These are phyloP conservation scores for Suhomyces sp. DNA, from an alignment of 805 yeast genomes.

Conservation along the genomic window DNA sequence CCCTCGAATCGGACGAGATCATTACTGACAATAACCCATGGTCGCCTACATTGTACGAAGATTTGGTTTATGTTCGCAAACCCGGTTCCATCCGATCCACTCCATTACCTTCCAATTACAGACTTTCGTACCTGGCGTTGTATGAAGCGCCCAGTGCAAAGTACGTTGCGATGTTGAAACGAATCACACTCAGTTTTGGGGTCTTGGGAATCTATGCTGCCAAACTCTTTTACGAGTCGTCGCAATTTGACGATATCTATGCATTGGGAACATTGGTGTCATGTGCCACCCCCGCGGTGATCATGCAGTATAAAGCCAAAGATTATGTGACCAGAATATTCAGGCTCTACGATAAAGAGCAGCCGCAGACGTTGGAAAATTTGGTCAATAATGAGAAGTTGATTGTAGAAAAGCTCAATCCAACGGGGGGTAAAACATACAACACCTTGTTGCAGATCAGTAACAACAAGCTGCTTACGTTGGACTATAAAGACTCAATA, in stretches of 20 bases:
- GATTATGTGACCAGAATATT: conserved; percentile 72
- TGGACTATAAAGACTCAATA: conserved; percentile 20
- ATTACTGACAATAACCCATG: conserved; percentile 43
- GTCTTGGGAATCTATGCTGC: conserved; percentile 60
- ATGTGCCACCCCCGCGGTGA: conserved; percentile 55
- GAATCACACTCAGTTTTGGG: conserved; percentile 61
- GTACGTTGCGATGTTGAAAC: conserved; percentile 59
- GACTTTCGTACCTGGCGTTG: conserved; percentile 59
- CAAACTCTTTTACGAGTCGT: conserved; percentile 54
- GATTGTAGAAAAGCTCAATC: conserved; percentile 62
- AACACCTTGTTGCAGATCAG: conserved; percentile 56
- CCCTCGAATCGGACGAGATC: conserved; percentile 42
- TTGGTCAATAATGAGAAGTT: conserved; percentile 61
- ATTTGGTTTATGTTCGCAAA: conserved; percentile 40
- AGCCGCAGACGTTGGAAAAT: conserved; percentile 63
- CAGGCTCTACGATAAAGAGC: conserved; percentile 60
- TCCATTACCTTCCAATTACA: conserved; percentile 48
- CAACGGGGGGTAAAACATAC: conserved; percentile 64
- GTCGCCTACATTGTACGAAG: conserved; percentile 45
- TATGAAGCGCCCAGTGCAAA: conserved; percentile 63
- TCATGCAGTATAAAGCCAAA: conserved; percentile 49
- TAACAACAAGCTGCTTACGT: conserved; percentile 31
- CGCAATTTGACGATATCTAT: conserved; percentile 50
- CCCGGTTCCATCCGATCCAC: conserved; percentile 41
- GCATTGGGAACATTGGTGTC: conserved; percentile 44